Conservation (phyloP, 208 protist species). For the Leishmania gerbilli region DNA sequence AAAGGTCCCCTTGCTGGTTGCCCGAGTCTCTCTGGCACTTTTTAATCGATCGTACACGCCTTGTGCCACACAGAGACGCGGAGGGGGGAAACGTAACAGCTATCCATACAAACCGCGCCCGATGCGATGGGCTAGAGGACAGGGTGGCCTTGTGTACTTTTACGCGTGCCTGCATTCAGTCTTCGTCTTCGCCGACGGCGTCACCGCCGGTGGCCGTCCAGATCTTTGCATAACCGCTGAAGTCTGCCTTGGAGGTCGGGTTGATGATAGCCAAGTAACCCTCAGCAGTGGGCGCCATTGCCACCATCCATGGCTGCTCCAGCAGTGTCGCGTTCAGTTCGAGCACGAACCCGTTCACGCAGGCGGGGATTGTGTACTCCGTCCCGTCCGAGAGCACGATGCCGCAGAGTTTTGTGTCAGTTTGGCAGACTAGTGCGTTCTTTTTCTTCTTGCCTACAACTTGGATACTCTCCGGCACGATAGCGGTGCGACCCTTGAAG, state of each 20-base stretch:
- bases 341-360: conserved; percentile 79
- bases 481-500: conserved; percentile 47
- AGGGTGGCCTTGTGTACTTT: neutral
- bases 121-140: neutral
- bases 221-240: conserved; percentile 51
- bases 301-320: conserved; percentile 57
- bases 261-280: conserved; percentile 84
- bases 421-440: conserved; percentile 79
- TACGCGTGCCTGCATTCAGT: conserved; percentile 1
- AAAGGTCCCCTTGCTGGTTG: neutral
- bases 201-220: conserved; percentile 76
- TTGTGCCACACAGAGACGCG: neutral
- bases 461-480: conserved; percentile 49
- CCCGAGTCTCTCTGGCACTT: neutral
- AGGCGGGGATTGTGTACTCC: conserved; percentile 67
- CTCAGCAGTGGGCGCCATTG: conserved; percentile 54
- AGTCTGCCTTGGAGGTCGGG: conserved; percentile 54
- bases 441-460: conserved; percentile 87
- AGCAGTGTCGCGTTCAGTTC: conserved; percentile 74
- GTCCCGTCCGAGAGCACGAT: conserved; percentile 52
- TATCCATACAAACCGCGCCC: neutral
- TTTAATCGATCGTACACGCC: neutral
- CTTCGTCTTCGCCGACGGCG: conserved; percentile 48
- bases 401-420: conserved; percentile 77
- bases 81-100: neutral